Base-by-base conservation (phyloP, 306 rosid species). In the Mimosa pudica region DNA sequence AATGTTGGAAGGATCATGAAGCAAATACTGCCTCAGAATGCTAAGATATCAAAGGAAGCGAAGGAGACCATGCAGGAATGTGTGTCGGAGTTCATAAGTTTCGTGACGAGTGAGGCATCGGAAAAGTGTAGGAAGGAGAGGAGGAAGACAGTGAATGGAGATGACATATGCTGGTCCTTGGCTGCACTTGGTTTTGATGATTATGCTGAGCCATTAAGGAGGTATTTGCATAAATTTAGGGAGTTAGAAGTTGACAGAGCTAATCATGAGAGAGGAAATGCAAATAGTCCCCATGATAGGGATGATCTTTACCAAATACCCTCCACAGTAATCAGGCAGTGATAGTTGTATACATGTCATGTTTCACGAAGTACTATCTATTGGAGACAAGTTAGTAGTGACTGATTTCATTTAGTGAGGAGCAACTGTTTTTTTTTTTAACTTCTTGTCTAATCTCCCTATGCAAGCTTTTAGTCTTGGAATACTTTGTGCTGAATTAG, bases 1-100 rank as follows among this genome's bases (percentile, higher is more conserved):
- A 94, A 94, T 79, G 97, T 94, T 18, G 98, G 98, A 20, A 80
- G 97, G 61, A 94, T 94, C 84, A 94, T 94, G 98, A 92, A 94
- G 91, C 92, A 90, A 73, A 92, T 87, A 79, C 70, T 94, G 30
- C 98, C 98, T 35, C 83, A 90, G 0, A 92, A 92, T 4, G 98
- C 98, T 0, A 94, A 94, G 82, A 85, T 94, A 84, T 92, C 98
- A 0, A 94, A 94, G 85, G 98, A 94, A 72, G 93, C 93, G 0
- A 94, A 94, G 82, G 98, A 94, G 71, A 94, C 94, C 66, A 90
- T 90, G 98, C 98, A 94, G 42, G 97, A 92, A 64, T 94, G 97
- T 12, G 98, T 86, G 42, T 94, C 98, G 0, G 97, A 94, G 94
- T 94, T 94, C 88, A 90, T 94, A 78, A 88, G 97, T 81, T 94